Evolutionary conservation across 192 early-diverging fungal genomes (phyloP).

Genomic region (Neocallimastix lanati): DNA sequence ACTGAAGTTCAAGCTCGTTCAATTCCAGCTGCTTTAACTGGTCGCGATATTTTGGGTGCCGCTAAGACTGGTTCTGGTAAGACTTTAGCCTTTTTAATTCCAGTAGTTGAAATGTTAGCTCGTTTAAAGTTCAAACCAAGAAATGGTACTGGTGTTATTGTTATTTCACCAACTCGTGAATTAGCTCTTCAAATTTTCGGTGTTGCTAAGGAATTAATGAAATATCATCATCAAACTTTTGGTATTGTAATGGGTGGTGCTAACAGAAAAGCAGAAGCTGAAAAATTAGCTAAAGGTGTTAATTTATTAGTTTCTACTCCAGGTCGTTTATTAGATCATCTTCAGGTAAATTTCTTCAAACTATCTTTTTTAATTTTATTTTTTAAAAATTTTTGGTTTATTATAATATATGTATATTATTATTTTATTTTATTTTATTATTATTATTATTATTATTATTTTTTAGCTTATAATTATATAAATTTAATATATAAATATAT

Average conservation of each 20-base stretch:
- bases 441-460: no score
- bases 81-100: slow-evolving; percentile 91
- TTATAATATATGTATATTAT: no score
- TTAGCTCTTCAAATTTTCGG: slow-evolving; percentile 97
- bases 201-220: slow-evolving; percentile 85
- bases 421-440: no score
- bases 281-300: slow-evolving; percentile 88
- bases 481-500: no score
- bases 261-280: slow-evolving; percentile 86
- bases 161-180: slow-evolving; percentile 96
- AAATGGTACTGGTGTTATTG: slow-evolving; percentile 85
- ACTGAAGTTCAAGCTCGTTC: slow-evolving; percentile 92
- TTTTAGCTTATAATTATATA: no score
- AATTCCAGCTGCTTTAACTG: slow-evolving; percentile 87
- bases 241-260: slow-evolving; percentile 98
- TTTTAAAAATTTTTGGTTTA: not conserved
- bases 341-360: slow-evolving; percentile 37
- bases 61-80: slow-evolving; percentile 95
- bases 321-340: slow-evolving; percentile 90
- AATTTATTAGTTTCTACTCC: slow-evolving; percentile 93
- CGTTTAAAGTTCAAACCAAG: slow-evolving; percentile 89
- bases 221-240: slow-evolving; percentile 91
- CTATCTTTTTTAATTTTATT: no score
- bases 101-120: slow-evolving; percentile 76
- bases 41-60: slow-evolving; percentile 91